Conservation (phyloP, 2,329 filamentous ascomycete genomes). For the Pezicula rhizophila region DNA sequence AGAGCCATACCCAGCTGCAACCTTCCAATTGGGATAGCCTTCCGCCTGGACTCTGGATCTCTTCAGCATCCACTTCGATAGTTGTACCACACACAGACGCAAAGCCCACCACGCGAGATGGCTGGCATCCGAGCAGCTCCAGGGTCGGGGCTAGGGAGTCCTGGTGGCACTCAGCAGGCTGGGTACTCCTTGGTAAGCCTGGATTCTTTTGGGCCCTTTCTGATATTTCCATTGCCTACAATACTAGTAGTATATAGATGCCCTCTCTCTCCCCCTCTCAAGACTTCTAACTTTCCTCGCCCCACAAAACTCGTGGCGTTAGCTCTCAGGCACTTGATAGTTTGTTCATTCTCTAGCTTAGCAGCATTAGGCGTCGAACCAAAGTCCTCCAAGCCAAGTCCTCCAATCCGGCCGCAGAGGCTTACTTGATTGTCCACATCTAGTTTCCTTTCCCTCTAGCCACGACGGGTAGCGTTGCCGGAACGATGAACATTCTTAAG, state of each 20-base stretch:
- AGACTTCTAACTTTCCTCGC: too few relatives aligned
- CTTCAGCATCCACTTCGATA: too few relatives aligned
- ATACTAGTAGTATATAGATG: not conserved
- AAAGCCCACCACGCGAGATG: not conserved
- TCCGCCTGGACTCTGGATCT: too few relatives aligned
- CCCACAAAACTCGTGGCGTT: too few relatives aligned
- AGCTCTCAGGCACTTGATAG: not conserved
- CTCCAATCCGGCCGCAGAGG: not conserved
- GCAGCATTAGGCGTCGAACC: not conserved
- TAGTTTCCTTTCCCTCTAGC: not conserved
- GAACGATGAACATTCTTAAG: not conserved
- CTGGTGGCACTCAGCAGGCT: not conserved
- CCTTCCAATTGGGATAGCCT: too few relatives aligned
- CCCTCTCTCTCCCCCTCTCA: too few relatives aligned
- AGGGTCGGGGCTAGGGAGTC: not conserved
- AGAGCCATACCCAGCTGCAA: too few relatives aligned
- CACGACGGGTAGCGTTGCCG: not conserved
- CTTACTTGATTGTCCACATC: not conserved
- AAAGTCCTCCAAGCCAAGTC: not conserved
- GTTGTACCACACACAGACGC: too few relatives aligned
- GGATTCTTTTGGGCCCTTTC: not conserved
- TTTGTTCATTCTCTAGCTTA: not conserved
- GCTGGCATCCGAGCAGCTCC: not conserved
- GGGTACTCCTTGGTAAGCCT: not conserved
- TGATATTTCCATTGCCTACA: not conserved